Evolutionary conservation across 1,139 yeast genomes (phyloP), one percentile per base, ranked within the genome.

Genomic region (Yarrowia galli): DNA sequence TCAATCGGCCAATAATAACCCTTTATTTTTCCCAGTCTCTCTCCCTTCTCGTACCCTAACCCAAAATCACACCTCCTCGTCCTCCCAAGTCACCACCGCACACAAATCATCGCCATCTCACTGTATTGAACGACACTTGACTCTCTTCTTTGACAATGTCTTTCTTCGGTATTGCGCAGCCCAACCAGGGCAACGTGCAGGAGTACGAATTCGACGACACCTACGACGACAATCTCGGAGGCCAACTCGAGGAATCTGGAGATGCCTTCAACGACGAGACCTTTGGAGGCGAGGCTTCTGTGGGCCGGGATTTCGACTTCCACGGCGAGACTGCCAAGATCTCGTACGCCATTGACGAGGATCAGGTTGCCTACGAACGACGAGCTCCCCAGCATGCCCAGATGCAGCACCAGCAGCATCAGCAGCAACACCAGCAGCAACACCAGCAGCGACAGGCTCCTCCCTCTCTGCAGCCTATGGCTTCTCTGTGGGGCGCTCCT

Each of bases 251-350:
- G 58, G 96, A 89, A 71, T 88, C 85, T 43, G 92, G 89, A 69
- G 98, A 92, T 76, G 92, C 88, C 67, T 82, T 91, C 74, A 93
- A 93, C 76, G 90, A 88, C 70, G 97, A 91, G 75, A 93, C 98
- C 0, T 93, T 93, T 80, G 98, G 98, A 60, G 83, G 80, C 63
- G 82, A 79, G 68, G 80, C 83, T 10, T 25, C 70, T 2, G 72
- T 70, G 12, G 89, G 92, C 65, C 85, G 87, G 70, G 95, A 91
- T 75, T 92, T 91, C 76, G 87, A 88, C 77, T 92, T 92, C 77
- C 91, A 91, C 15, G 78, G 79, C 43, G 74, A 74, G 66, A 76
- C 83, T 13, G 78, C 82, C 15, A 76, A 77, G 15, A 78, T 77
- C 28, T 77, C 80, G 4, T 74, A 78, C 73, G 67, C 78, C 67